Conservation (phyloP, 257 asterid species). For the Salvia splendens region DNA sequence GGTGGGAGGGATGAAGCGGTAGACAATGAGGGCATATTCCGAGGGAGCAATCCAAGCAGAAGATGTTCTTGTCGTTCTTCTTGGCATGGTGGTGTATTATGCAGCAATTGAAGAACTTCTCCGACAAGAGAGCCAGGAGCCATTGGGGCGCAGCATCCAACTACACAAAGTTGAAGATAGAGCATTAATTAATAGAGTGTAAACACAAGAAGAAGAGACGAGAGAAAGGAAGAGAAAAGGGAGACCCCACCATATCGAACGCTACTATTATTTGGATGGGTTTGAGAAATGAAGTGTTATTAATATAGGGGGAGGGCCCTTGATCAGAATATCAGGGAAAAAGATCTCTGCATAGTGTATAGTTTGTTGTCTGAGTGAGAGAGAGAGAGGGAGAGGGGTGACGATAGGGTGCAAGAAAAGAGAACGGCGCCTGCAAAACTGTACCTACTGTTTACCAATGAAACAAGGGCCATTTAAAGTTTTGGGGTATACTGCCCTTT, state of each 20-base stretch:
- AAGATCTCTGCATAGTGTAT: conserved; percentile 21
- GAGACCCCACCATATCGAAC: conserved; percentile 49
- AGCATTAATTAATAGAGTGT: no score
- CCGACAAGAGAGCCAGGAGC: conserved; percentile 54
- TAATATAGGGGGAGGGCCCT: conserved; percentile 11
- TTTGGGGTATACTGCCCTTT: no score
- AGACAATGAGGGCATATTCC: conserved; percentile 73
- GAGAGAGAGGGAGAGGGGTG: conserved; percentile 25
- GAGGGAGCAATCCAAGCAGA: conserved; percentile 74
- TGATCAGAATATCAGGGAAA: conserved; percentile 35
- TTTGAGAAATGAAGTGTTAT: conserved; percentile 25
- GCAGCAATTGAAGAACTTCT: conserved; percentile 76
- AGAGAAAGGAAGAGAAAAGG: background rate
- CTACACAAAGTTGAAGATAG: conserved; percentile 35
- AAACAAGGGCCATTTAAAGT: conserved; percentile 36
- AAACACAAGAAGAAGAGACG: background rate
- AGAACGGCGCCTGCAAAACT: conserved; percentile 80
- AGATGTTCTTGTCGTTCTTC: conserved; percentile 73
- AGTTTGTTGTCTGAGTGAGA: conserved; percentile 6
- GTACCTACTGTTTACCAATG: conserved; percentile 57
- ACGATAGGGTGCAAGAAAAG: conserved; percentile 41
- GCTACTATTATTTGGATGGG: background rate
- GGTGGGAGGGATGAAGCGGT: conserved; percentile 55
- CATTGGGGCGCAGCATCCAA: conserved; percentile 59
- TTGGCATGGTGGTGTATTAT: conserved; percentile 55